Conservation (phyloP, 1,139 yeast genomes). For the Diutina neorugosa region DNA sequence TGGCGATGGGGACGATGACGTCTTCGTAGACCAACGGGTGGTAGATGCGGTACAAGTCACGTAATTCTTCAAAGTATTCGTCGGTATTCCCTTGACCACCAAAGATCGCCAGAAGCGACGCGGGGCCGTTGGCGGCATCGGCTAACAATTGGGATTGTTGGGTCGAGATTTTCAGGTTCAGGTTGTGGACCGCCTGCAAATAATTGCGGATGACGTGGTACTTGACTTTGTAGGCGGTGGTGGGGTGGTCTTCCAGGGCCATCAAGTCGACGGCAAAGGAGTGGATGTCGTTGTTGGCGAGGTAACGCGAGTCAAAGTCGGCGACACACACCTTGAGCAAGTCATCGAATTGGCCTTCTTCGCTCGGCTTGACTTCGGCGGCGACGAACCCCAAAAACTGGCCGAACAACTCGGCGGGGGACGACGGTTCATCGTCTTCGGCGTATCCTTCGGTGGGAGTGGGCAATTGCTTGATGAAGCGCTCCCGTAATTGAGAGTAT, state of each 20-base stretch:
- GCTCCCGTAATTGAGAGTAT: slow-evolving; percentile 81
- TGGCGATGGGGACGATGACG: slow-evolving; percentile 58
- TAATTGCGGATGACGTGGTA: slow-evolving; percentile 58
- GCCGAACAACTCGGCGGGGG: slow-evolving; percentile 78
- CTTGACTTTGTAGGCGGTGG: slow-evolving; percentile 61
- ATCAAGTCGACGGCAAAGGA: slow-evolving; percentile 70
- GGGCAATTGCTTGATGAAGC: slow-evolving; percentile 69
- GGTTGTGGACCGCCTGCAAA: slow-evolving; percentile 52
- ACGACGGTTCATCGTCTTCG: slow-evolving; percentile 79
- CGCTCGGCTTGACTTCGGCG: slow-evolving; percentile 32
- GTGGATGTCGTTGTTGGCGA: slow-evolving; percentile 56
- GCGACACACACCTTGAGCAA: slow-evolving; percentile 55
- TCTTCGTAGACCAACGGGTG: slow-evolving; percentile 55
- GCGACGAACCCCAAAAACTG: slow-evolving; percentile 77
- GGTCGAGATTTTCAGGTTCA: slow-evolving; percentile 14
- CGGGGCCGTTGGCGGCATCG: slow-evolving; percentile 32
- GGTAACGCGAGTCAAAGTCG: slow-evolving; percentile 8
- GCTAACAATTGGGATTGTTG: slow-evolving; percentile 39
- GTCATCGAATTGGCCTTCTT: slow-evolving; percentile 47
- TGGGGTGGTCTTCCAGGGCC: slow-evolving; percentile 35
- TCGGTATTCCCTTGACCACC: slow-evolving; percentile 99
- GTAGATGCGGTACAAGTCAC: slow-evolving; percentile 72
- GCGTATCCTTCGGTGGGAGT: slow-evolving; percentile 75
- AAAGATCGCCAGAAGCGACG: slow-evolving; percentile 70
- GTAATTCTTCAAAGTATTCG: slow-evolving; percentile 92